phyloP scores from a whole-genome alignment of 352 stramenopile genomes.

The Phytopythium vexans region DNA sequence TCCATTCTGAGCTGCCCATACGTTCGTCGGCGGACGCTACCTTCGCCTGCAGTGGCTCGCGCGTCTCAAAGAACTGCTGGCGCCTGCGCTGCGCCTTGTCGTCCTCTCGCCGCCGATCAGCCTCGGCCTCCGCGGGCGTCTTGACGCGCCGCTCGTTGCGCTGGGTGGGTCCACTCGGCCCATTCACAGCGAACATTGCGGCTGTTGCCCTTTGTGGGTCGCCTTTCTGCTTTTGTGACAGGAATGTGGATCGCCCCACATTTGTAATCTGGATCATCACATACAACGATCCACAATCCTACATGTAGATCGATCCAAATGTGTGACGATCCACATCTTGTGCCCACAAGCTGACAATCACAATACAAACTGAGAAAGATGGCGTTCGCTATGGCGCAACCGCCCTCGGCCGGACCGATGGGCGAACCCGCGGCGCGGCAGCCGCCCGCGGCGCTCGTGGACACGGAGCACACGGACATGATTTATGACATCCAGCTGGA shows the following conservation, averaged over 20 bases:
- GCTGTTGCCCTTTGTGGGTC: neutral
- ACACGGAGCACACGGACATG: constrained; percentile 88
- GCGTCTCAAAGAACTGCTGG: constrained; percentile 38
- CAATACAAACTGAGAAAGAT: constrained; percentile 1
- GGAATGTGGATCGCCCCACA: constrained; percentile 1
- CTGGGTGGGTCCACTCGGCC: constrained; percentile 58
- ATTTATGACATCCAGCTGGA: constrained; percentile 89
- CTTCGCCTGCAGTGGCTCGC: too few species aligned
- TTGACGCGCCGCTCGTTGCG: constrained; percentile 48
- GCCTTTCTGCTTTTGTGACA: constrained; percentile 3
- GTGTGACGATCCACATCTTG: neutral
- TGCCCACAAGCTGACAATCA: neutral
- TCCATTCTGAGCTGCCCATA: too few species aligned
- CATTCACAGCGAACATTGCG: constrained; percentile 77
- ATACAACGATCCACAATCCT: neutral
- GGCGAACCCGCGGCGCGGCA: constrained; percentile 14
- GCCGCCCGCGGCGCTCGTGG: constrained; percentile 57
- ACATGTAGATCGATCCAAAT: neutral
- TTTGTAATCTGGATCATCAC: neutral
- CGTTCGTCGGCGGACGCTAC: too few species aligned
- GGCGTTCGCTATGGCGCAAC: constrained; percentile 8
- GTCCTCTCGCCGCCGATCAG: constrained; percentile 19
- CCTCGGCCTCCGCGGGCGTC: constrained; percentile 15
- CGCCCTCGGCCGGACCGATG: constrained; percentile 3
- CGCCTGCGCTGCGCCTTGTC: constrained; percentile 24